These are phyloP conservation scores for Rhynchospora breviuscula DNA, from an alignment of 176 grass and related monocot species.

Conservation along the genomic window DNA sequence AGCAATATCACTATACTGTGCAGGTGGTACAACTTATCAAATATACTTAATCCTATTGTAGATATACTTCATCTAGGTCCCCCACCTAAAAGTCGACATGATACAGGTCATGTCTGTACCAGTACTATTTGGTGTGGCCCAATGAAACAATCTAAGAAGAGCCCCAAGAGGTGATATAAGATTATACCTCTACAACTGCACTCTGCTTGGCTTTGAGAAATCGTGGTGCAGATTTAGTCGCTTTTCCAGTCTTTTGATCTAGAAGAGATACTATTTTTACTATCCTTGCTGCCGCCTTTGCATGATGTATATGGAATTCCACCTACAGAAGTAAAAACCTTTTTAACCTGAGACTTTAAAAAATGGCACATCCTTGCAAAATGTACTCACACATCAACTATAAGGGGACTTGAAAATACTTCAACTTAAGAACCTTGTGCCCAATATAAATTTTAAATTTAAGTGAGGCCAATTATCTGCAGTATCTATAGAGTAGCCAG, in stretches of 20 bases:
- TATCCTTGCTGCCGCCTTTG: constrained; percentile 71
- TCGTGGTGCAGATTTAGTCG: constrained; percentile 60
- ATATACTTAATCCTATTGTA: neutral
- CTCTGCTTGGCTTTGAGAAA: constrained; percentile 91
- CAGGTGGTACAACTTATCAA: neutral
- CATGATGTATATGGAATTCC: constrained; percentile 98
- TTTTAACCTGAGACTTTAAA: neutral
- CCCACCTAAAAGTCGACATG: neutral
- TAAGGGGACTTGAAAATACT: neutral
- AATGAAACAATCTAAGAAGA: neutral
- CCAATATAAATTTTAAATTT: neutral
- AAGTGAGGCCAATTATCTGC: neutral
- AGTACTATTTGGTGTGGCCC: neutral
- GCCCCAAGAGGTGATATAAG: neutral
- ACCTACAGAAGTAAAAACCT: constrained; percentile 40
- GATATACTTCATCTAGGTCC: neutral
- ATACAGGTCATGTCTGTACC: neutral
- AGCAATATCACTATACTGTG: neutral
- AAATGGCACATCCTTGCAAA: neutral
- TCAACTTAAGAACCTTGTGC: neutral
- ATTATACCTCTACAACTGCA: constrained; percentile 68
- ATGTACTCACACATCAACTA: neutral
- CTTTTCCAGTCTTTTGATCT: constrained; percentile 71
- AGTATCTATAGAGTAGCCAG: neutral
- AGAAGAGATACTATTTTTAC: constrained; percentile 69